These are phyloP conservation scores for Diaporthe sp. DNA, from an alignment of 2,329 filamentous ascomycete genomes.

Conservation along the genomic window DNA sequence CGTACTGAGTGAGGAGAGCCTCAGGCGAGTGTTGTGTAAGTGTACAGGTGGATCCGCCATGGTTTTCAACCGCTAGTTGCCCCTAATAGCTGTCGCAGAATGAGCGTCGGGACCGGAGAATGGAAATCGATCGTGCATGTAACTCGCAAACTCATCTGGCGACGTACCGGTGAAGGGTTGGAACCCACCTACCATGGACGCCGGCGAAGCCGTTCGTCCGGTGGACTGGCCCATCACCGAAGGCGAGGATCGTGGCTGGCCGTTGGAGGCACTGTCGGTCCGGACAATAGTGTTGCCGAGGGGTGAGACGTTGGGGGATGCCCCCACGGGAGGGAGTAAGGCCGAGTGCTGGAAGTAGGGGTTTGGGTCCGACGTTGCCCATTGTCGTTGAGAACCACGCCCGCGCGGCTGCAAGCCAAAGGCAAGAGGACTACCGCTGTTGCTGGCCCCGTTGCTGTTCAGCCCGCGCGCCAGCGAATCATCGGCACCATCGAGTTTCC, in stretches of 20 bases:
- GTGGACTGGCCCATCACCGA: constrained; percentile 51
- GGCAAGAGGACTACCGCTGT: constrained; percentile 55
- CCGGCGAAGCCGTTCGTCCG: constrained; percentile 59
- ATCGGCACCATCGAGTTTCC: constrained; percentile 59
- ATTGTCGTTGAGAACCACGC: constrained; percentile 57
- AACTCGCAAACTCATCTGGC: constrained; percentile 57
- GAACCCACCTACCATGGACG: constrained; percentile 60
- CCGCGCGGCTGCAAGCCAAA: constrained; percentile 50
- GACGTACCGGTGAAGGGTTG: constrained; percentile 63
- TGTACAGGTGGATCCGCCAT: constrained; percentile 30
- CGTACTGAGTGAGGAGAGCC: background rate
- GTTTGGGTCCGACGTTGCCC: constrained; percentile 53
- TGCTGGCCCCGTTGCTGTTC: constrained; percentile 54
- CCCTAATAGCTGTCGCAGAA: constrained; percentile 63
- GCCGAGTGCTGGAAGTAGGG: constrained; percentile 53
- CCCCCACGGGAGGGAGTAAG: constrained; percentile 49
- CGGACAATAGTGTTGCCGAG: constrained; percentile 47
- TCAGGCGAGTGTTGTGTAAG: background rate
- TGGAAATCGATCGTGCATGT: constrained; percentile 63
- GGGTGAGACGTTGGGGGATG: constrained; percentile 53
- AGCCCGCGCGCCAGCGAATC: constrained; percentile 53
- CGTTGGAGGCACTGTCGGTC: constrained; percentile 49
- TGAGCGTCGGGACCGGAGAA: constrained; percentile 63
- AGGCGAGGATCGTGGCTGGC: constrained; percentile 44
- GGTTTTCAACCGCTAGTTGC: constrained; percentile 43